phyloP scores from a whole-genome alignment of 805 yeast species.

The Suhomyces emberorum region DNA sequence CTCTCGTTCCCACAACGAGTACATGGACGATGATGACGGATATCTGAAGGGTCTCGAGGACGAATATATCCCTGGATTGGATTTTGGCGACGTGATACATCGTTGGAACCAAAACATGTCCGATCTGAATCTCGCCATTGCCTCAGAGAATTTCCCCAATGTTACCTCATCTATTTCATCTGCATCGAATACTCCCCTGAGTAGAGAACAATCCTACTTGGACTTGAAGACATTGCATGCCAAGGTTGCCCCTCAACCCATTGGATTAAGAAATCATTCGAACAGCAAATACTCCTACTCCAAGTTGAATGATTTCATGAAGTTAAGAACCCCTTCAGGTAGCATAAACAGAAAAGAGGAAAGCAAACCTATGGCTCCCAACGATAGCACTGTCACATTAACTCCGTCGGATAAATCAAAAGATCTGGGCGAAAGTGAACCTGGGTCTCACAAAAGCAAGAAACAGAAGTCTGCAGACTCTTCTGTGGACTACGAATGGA shows the following conservation, averaged over 20 bases:
- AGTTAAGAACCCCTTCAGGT: conserved; percentile 13
- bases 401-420: conserved; percentile 3
- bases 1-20: conserved; percentile 29
- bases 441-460: conserved; percentile 16
- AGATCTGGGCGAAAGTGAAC: background rate
- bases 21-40: conserved; percentile 14
- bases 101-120: conserved; percentile 42
- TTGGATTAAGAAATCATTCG: conserved; percentile 16
- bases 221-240: conserved; percentile 43
- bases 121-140: conserved; percentile 12
- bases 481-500: conserved; percentile 37
- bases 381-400: conserved; percentile 9
- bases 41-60: conserved; percentile 56
- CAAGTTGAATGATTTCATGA: conserved; percentile 23
- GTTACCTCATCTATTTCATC: conserved; percentile 9
- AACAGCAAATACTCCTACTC: conserved; percentile 14
- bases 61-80: conserved; percentile 73
- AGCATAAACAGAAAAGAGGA: background rate
- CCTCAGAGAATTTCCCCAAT: background rate
- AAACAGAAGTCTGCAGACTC: conserved; percentile 20
- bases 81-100: conserved; percentile 46
- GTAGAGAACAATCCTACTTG: conserved; percentile 36
- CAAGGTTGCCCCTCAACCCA: conserved; percentile 43
- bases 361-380: background rate
- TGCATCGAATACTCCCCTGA: conserved; percentile 23